These are phyloP conservation scores for Sphenostylis stenocarpa DNA, from an alignment of 306 rosid species.

Conservation along the genomic window DNA sequence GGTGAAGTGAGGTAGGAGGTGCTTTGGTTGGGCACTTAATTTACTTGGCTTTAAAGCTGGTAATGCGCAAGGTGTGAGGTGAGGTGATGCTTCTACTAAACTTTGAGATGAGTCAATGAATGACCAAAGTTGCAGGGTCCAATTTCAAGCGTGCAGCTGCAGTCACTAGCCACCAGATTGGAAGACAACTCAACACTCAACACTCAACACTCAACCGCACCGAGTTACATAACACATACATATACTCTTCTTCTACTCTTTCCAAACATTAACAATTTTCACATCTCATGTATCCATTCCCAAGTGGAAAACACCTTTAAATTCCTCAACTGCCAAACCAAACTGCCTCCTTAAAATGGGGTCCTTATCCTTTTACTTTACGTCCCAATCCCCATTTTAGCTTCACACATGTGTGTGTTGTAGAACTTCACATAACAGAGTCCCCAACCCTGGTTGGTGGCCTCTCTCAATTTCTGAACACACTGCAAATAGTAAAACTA, in stretches of 20 bases:
- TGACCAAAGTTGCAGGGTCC: slow-evolving; percentile 16
- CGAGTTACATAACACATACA: neutral
- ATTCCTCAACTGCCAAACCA: slow-evolving; percentile 35
- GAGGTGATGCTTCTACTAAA: neutral
- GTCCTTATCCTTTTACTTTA: neutral
- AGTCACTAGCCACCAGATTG: slow-evolving; percentile 29
- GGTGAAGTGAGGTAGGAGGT: slow-evolving; percentile 30
- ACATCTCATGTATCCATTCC: neutral
- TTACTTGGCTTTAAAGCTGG: slow-evolving; percentile 70
- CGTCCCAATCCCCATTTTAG: neutral
- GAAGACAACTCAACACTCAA: neutral
- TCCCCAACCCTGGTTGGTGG: neutral
- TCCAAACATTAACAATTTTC: no score
- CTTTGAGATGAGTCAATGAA: neutral
- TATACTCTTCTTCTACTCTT: no score
- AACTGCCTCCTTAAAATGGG: slow-evolving; percentile 32
- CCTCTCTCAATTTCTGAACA: no score
- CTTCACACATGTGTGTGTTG: neutral
- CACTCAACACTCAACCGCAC: slow-evolving; percentile 19
- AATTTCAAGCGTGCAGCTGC: slow-evolving; percentile 34
- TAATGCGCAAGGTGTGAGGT: slow-evolving; percentile 31
- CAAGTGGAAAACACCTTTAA: slow-evolving; percentile 6
- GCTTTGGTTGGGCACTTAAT: slow-evolving; percentile 31
- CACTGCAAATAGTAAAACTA: neutral
- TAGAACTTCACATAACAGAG: neutral